Evolutionary conservation across 768 basidiomycete species (phyloP).

Genomic region (Hericium coralloides): DNA sequence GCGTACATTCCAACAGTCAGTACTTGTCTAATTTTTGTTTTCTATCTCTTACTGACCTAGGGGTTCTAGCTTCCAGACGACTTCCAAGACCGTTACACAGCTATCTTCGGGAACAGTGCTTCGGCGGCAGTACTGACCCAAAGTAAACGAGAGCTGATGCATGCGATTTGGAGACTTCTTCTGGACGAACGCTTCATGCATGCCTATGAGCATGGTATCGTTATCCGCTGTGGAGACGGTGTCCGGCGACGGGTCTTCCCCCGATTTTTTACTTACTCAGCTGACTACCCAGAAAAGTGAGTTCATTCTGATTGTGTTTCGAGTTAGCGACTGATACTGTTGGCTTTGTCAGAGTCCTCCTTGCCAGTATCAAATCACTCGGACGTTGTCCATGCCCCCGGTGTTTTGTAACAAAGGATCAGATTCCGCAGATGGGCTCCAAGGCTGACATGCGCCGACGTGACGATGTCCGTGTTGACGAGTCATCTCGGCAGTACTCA

Average conservation of each 20-base stretch:
- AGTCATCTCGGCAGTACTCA: neutral
- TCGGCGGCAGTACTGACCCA: conserved; percentile 20
- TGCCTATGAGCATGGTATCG: conserved; percentile 20
- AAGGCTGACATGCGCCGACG: conserved; percentile 6
- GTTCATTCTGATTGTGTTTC: conserved; percentile 2
- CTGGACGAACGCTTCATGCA: conserved; percentile 17
- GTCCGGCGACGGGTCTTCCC: conserved; percentile 18
- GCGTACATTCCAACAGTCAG: conserved; percentile 17
- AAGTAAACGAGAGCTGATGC: conserved; percentile 24
- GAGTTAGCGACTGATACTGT: no score
- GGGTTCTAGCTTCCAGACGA: conserved; percentile 20
- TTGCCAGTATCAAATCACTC: conserved; percentile 18
- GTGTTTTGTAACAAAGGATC: conserved; percentile 16
- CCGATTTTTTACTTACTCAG: conserved; percentile 21
- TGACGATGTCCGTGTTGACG: conserved; percentile 9
- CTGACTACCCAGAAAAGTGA: conserved; percentile 30
- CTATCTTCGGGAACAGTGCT: conserved; percentile 6
- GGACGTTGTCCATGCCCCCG: conserved; percentile 23
- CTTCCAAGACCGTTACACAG: conserved; percentile 20
- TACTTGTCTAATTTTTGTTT: neutral
- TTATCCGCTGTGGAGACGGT: conserved; percentile 20
- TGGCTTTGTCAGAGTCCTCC: conserved; percentile 17
- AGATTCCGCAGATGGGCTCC: conserved; percentile 17
- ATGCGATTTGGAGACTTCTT: conserved; percentile 19
- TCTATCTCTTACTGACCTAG: neutral